Base-by-base conservation (phyloP, 225 moss, liverwort and hornwort genomes). In the Antitrichia curtipendula region DNA sequence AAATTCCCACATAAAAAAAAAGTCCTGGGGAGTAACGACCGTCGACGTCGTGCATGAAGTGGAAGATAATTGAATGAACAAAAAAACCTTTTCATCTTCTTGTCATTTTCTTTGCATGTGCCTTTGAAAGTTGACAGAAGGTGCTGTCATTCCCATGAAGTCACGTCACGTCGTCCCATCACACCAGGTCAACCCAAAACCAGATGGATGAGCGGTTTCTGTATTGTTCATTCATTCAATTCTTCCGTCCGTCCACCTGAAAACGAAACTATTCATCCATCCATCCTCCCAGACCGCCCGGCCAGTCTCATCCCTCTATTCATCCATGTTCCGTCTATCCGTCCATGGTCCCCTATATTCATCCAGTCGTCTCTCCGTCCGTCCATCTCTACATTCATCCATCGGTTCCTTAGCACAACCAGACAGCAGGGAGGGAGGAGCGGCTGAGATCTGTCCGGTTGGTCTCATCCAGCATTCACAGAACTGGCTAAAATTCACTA, bases 1-100 rank as follows among this genome's bases (percentile, higher is more conserved):
- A 0, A 17, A 10, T 29, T 31, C 19, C 12, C 12, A 31, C 31
- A 73, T 45, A 11, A 31, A 19, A 43, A 28, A 43, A 5, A 29
- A 24, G 15, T 13, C 2, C 13, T 2, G 23, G 13, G 13, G 22
- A 38, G 1, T 19, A 36, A 16, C 5, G 0, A 32, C 29, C 1
- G 16, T 32, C 7, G 45, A 9, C 25, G 58, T 25, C 3, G 36
- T 66, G 66, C 7, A 0, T 68, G 25, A 43, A 31, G 74, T 49
- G 12, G 49, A 8, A 34, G 8, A 32, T 19, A 21, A 13, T 34
- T 16, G 38, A 25, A 17, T 40, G 40, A 19, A 78, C 27, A 3
- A 12, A 40, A 36, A 17, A n/a, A n/a, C n/a, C 10, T 12, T 56
- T 38, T 38, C n/a, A 38, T 16, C 56, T 28, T 16, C 25, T 77